These are phyloP conservation scores for Phialophora expanda DNA, from an alignment of 2,329 filamentous ascomycete genomes.

Conservation along the genomic window DNA sequence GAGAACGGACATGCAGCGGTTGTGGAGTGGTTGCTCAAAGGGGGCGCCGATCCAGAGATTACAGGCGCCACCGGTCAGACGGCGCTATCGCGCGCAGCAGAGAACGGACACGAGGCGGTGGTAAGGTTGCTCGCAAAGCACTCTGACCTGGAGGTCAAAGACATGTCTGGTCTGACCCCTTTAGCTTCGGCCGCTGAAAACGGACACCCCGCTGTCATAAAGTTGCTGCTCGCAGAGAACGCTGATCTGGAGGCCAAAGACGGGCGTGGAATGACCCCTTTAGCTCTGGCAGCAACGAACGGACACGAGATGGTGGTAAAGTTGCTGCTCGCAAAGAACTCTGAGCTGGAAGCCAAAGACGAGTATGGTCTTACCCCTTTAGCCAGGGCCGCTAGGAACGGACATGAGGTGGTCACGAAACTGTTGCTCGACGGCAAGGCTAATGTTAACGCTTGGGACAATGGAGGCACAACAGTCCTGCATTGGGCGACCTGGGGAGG, in stretches of 20 bases:
- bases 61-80: neutral
- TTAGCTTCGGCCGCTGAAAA: constrained; percentile 14
- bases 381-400: too few relatives aligned
- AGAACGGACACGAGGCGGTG: constrained; percentile 24
- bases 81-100: constrained; percentile 16
- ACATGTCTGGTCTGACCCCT: constrained; percentile 10
- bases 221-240: too few relatives aligned
- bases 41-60: neutral
- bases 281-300: too few relatives aligned
- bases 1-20: constrained; percentile 12
- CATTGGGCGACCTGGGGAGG: constrained; percentile 14
- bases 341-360: too few relatives aligned
- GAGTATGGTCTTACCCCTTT: too few relatives aligned
- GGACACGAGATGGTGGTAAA: too few relatives aligned
- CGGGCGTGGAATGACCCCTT: too few relatives aligned
- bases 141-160: constrained; percentile 7
- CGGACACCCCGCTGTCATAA: constrained; percentile 11
- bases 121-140: constrained; percentile 20
- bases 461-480: neutral
- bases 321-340: too few relatives aligned
- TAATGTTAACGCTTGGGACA: constrained; percentile 18
- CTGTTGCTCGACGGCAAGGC: constrained; percentile 20
- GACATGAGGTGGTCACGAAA: constrained; percentile 17
- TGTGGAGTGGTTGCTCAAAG: neutral
- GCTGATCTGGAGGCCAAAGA: too few relatives aligned